A percentile compares a stretch with the other conserved stretches of the same genome.
Evolutionary conservation across 2,329 filamentous ascomycete species (phyloP).

Genomic region (Aspergillus ustus): DNA sequence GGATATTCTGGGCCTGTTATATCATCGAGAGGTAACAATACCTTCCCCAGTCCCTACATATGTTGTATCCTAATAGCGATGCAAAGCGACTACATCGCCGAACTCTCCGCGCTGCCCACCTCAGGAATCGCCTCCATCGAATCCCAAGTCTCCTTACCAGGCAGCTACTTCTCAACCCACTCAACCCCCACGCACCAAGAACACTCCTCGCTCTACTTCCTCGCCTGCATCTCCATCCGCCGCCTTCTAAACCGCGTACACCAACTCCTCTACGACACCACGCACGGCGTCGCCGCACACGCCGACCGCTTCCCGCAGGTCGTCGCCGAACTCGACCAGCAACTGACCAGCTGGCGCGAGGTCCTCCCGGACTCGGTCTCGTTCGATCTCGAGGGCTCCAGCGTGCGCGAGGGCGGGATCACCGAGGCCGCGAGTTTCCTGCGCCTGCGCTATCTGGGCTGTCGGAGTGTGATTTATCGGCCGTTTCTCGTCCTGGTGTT

Average conservation of each 20-base stretch:
- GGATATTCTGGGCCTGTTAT: not conserved
- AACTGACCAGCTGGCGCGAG: not conserved
- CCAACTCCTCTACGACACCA: not conserved
- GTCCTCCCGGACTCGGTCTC: not conserved
- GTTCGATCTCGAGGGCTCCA: not conserved
- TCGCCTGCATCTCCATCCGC: not conserved
- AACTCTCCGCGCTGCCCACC: not conserved
- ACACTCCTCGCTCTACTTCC: not conserved
- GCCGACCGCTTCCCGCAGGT: not conserved
- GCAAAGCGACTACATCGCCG: not conserved
- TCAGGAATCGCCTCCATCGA: not conserved
- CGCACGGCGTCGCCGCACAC: not conserved
- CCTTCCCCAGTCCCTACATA: too few species aligned
- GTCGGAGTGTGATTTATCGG: not conserved
- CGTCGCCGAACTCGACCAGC: not conserved
- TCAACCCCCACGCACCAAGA: not conserved
- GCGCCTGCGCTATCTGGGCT: not conserved
- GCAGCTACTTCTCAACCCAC: not conserved
- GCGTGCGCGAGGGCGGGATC: not conserved
- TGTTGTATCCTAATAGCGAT: not conserved
- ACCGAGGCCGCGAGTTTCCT: not conserved
- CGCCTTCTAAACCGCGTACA: not conserved
- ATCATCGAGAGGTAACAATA: not conserved
- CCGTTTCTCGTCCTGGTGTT: not conserved
- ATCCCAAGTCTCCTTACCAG: not conserved